Conservation (phyloP, 1,139 yeast species). For the Pichia sp. region DNA sequence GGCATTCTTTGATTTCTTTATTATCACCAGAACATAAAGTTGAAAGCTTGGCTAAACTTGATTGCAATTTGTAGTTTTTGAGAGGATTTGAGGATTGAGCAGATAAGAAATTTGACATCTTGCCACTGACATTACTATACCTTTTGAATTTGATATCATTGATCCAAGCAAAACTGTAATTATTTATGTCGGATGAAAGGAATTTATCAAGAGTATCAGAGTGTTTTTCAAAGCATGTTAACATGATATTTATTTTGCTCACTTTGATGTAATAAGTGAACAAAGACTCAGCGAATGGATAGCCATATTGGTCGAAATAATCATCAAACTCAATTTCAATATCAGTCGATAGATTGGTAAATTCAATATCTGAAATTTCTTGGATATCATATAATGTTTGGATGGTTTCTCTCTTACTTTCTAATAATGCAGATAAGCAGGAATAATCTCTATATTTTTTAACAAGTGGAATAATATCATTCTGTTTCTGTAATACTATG, state of each 20-base stretch:
- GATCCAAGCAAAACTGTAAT: conserved; percentile 73
- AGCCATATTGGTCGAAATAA: conserved; percentile 63
- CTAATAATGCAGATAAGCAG: conserved; percentile 61
- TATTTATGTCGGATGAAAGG: conserved; percentile 42
- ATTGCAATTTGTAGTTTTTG: conserved; percentile 4
- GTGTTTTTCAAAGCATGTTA: conserved; percentile 58
- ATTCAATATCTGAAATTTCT: conserved; percentile 15
- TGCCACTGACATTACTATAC: not conserved
- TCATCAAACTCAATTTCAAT: conserved; percentile 39
- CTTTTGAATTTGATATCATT: conserved; percentile 41
- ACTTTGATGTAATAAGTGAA: conserved; percentile 58
- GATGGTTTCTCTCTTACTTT: conserved; percentile 41
- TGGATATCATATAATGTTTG: conserved; percentile 1
- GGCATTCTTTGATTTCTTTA: not conserved
- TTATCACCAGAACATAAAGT: not conserved
- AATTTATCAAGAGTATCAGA: conserved; percentile 50
- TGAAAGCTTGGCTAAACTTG: conserved; percentile 14
- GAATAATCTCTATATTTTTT: conserved; percentile 67
- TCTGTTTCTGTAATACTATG: conserved; percentile 23
- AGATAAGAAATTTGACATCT: not conserved
- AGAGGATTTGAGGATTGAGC: not conserved
- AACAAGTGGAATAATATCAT: conserved; percentile 47
- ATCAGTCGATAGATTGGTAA: conserved; percentile 29
- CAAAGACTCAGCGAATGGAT: conserved; percentile 64
- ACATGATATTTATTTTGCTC: conserved; percentile 52